Base-by-base conservation (phyloP, 306 rosid species). In the Abrus precatorius region DNA sequence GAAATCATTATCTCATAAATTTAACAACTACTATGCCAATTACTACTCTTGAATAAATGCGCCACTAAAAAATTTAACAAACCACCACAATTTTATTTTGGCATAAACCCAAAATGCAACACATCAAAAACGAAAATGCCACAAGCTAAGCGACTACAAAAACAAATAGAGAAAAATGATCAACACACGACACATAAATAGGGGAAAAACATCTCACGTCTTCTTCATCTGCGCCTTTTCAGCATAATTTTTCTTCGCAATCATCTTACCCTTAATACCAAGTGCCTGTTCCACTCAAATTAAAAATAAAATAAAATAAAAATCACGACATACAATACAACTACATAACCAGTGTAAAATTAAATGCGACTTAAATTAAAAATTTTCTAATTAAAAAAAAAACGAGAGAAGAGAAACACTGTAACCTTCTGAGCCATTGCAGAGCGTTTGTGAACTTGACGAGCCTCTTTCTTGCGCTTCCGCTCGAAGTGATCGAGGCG, bases 401-500 rank as follows among this genome's bases (percentile, higher is more conserved):
- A 6, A 0, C 11, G 1, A 2, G 45, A 10, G 36, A 7, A 1
- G 1, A 33, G 76, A 3, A 36, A 40, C 20, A 20, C 20, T 20
- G 20, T 20, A 65, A 95, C 99, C 93, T 90, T 93, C 83, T 95
- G 99, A 1, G 99, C 98, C 6, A 48, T 91, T 33, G 85, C 28
- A 74, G 98, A 95, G 80, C 81, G 98, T 77, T 86, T 89, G 84
- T 91, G 98, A 56, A 88, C 94, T 69, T 87, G 80, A 75, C 99
- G 99, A 71, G 99, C 99, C 64, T 80, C 90, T 77, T 85, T 93
- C 93, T 95, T 95, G 85, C 99, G 98, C 85, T 87, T 90, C 13
- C 99, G 99, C 92, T 90, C 97, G 69, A 84, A 88, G 88, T 95
- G 89, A 66, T 95, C 99, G 0, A 76, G 90, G 29, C 94, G 95